Conservation (phyloP, 441 rosid genomes). For the Gossypium trilobum region DNA sequence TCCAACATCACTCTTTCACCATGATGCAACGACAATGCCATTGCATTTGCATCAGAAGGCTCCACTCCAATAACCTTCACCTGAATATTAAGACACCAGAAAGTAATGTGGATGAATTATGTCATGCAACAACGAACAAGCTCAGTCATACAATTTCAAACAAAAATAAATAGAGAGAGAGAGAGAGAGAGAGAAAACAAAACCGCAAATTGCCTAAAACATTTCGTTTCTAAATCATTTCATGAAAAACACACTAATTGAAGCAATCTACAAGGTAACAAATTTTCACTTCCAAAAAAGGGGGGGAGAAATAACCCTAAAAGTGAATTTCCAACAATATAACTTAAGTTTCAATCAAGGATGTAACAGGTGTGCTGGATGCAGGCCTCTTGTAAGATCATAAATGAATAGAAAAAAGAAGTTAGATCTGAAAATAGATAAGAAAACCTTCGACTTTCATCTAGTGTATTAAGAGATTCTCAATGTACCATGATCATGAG, state of each 20-base stretch:
- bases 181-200: not conserved
- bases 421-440: not conserved
- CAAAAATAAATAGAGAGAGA: not conserved
- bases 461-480: not conserved
- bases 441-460: not conserved
- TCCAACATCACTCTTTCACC: constrained; percentile 78
- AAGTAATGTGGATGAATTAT: constrained; percentile 1
- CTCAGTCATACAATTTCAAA: not conserved
- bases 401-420: too few species aligned
- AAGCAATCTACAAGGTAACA: not conserved
- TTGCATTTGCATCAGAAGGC: constrained; percentile 88
- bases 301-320: not conserved
- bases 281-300: too few species aligned
- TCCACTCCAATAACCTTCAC: constrained; percentile 94
- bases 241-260: not conserved
- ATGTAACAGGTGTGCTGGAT: not conserved
- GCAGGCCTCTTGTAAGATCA: not conserved
- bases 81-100: constrained; percentile 27
- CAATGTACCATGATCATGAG: too few species aligned
- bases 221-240: not conserved
- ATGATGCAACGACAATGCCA: constrained; percentile 90
- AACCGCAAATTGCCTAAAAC: not conserved
- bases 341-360: not conserved
- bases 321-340: not conserved
- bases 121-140: not conserved